Conservation (phyloP, 2,329 filamentous ascomycete genomes). For the Endoconidiophora polonica region DNA sequence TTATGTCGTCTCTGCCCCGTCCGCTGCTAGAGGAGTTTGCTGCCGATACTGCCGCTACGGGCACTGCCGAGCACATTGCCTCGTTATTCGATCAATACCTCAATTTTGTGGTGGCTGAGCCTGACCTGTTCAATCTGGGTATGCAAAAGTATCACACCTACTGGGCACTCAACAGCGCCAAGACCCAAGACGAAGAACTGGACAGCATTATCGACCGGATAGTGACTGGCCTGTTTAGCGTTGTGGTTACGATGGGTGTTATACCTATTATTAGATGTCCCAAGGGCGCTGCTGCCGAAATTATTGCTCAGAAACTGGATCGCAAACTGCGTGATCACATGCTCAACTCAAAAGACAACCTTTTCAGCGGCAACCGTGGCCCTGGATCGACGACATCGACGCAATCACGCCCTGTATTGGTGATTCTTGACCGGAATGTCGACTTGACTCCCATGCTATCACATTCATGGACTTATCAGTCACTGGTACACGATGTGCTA, state of each 20-base stretch:
- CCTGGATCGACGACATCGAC: constrained; percentile 45
- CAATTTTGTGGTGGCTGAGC: constrained; percentile 92
- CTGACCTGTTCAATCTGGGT: constrained; percentile 84
- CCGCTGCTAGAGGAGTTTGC: constrained; percentile 91
- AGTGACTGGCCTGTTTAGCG: constrained; percentile 91
- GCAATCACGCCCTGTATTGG: constrained; percentile 65
- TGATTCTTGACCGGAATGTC: constrained; percentile 89
- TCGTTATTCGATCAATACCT: constrained; percentile 94
- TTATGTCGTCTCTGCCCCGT: constrained; percentile 81
- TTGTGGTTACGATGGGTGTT: constrained; percentile 92
- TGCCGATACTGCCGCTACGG: constrained; percentile 64
- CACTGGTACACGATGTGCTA: constrained; percentile 52
- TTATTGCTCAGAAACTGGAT: constrained; percentile 87
- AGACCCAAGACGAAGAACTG: constrained; percentile 77
- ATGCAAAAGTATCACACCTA: constrained; percentile 85
- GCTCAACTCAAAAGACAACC: constrained; percentile 84
- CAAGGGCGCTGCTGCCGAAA: constrained; percentile 80
- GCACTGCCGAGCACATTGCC: constrained; percentile 75
- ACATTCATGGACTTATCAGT: constrained; percentile 72
- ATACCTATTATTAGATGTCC: constrained; percentile 94
- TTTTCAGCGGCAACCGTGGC: constrained; percentile 56
- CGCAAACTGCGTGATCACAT: constrained; percentile 92
- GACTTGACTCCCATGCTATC: constrained; percentile 97
- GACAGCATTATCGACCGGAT: constrained; percentile 79
- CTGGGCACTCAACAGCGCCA: constrained; percentile 87